Evolutionary conservation across 1,284 basidiomycete species (phyloP).

Genomic region (Sporisorium scitamineum): DNA sequence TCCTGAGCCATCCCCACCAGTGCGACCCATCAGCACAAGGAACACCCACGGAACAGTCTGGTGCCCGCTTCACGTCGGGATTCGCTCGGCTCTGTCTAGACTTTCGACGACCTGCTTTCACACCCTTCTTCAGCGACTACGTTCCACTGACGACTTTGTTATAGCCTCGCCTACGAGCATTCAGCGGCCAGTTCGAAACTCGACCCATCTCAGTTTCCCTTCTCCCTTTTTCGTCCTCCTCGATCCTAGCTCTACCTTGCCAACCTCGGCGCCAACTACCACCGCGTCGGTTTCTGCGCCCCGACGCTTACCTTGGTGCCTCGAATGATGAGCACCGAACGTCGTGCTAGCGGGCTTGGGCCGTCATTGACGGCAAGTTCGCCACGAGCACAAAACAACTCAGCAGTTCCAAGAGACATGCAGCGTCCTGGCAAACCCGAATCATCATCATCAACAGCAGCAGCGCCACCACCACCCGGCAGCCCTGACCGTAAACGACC

Average conservation of each 20-base stretch:
- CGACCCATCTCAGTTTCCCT: background rate
- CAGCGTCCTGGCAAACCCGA: slow-evolving; percentile 15
- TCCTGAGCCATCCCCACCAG: slow-evolving; percentile 18
- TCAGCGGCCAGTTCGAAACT: background rate
- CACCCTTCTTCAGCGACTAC: background rate
- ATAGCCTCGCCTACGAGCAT: background rate
- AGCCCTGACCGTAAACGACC: slow-evolving; percentile 46
- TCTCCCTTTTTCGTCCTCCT: background rate
- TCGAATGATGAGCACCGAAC: slow-evolving; percentile 54
- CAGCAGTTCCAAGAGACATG: slow-evolving; percentile 32
- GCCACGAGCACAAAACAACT: slow-evolving; percentile 22
- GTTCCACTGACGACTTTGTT: background rate
- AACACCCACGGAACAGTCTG: background rate
- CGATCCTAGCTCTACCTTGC: background rate
- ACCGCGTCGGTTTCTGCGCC: background rate
- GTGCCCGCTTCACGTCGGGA: background rate
- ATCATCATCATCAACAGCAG: background rate
- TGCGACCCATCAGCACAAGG: background rate
- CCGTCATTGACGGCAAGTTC: slow-evolving; percentile 28
- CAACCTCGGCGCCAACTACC: background rate
- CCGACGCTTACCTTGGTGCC: slow-evolving; percentile 9
- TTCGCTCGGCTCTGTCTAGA: background rate
- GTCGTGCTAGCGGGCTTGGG: slow-evolving; percentile 37
- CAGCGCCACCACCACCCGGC: slow-evolving; percentile 8
- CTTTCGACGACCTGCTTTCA: background rate